Evolutionary conservation across 345 rosid species (phyloP).

Genomic region (Psidium friedrichsthalianum): DNA sequence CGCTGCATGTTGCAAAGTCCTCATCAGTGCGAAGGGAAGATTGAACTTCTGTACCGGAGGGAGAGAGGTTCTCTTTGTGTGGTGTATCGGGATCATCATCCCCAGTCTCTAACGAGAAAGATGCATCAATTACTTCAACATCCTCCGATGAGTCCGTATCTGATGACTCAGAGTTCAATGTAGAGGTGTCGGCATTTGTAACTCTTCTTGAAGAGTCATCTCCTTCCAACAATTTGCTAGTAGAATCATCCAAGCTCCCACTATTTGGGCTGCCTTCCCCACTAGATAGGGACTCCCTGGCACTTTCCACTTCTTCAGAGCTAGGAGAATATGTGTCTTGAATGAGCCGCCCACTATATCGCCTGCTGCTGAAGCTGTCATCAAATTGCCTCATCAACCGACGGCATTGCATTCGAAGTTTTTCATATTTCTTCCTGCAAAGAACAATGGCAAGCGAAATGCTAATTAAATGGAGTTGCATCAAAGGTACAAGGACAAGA

Average conservation of each 20-base stretch:
- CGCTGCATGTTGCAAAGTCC: slow-evolving; percentile 77
- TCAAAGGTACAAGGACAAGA: background rate
- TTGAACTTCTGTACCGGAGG: slow-evolving; percentile 17
- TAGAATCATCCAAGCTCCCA: slow-evolving; percentile 40
- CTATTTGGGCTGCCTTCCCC: slow-evolving; percentile 42
- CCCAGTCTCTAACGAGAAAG: slow-evolving; percentile 28
- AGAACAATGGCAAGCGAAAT: background rate
- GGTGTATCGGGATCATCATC: slow-evolving; percentile 19
- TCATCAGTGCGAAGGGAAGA: slow-evolving; percentile 28
- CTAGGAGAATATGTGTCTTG: slow-evolving; percentile 46
- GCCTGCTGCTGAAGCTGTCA: slow-evolving; percentile 20
- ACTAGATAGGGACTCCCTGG: slow-evolving; percentile 57
- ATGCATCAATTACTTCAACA: slow-evolving; percentile 36
- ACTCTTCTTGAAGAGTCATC: slow-evolving; percentile 30
- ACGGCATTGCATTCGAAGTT: slow-evolving; percentile 64
- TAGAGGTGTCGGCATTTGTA: slow-evolving; percentile 42
- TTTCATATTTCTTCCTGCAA: slow-evolving; percentile 76
- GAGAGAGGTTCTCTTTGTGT: slow-evolving; percentile 20
- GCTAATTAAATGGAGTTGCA: background rate
- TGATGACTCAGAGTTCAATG: slow-evolving; percentile 55
- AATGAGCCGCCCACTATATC: slow-evolving; percentile 19
- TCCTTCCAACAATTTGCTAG: slow-evolving; percentile 43
- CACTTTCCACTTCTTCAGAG: slow-evolving; percentile 68
- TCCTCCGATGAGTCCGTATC: slow-evolving; percentile 79
- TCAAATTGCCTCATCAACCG: slow-evolving; percentile 31